Base-by-base conservation (phyloP, 345 rosid genomes). In the Syzygium aqueum region DNA sequence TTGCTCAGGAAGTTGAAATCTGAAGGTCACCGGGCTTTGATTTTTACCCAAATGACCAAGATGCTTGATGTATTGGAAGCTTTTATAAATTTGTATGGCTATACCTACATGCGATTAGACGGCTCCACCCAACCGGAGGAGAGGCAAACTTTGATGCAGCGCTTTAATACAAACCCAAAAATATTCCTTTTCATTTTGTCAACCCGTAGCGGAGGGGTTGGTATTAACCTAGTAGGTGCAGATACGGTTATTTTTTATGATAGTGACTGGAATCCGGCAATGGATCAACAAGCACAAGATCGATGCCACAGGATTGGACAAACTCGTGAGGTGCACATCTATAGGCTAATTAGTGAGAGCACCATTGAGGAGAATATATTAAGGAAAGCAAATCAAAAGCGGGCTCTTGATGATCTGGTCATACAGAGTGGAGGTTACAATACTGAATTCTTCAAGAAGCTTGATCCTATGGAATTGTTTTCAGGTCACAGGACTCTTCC, bases 211-310 rank as follows among this genome's bases (percentile, higher is more conserved):
- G 99, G 99, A 73, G 99, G 99, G 33, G 99, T 98, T 89, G 99
- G 99, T 89, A 96, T 98, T 87, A 98, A 98, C 91, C 96, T 98
- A 90, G 98, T 98, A 77, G 99, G 99, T 85, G 99, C 99, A 82
- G 99, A 98, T 93, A 98, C 99, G 23, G 99, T 98, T 85, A 98
- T 98, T 80, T 98, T 98, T 88, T 98, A 98, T 93, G 99, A 98
- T 90, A 98, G 99, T 77, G 99, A 98, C 92, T 98, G 99, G 99
- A 98, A 98, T 92, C 99, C 99, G 51, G 99, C 99, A 50, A 98
- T 98, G 99, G 99, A 98, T 92, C 99, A 96, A 89, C 99, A 98
- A 94, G 99, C 99, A 87, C 99, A 98, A 94, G 99, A 98, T 92
- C 99, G 99, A 85, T 98, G 99, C 92, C 99, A 98, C 92, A 92